Conservation (phyloP, 345 rosid species). For the Syzygium jambos region DNA sequence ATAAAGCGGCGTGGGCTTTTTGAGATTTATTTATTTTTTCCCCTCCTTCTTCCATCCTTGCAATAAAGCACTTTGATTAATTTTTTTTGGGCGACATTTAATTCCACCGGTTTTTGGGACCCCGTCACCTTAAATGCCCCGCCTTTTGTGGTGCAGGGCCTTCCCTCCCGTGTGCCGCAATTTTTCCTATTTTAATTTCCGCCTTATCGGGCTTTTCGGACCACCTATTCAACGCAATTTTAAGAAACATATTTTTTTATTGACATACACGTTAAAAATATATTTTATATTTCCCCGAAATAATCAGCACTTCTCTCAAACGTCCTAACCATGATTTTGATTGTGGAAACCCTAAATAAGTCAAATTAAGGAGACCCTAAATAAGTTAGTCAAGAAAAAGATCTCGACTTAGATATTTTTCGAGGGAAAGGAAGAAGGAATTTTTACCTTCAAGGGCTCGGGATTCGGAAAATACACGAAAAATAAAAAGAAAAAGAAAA, state of each 20-base stretch:
- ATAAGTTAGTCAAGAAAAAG: not conserved
- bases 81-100: not conserved
- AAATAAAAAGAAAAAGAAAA: too few species aligned
- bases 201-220: not conserved
- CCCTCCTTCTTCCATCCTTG: not conserved
- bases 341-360: too few species aligned
- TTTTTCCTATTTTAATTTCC: not conserved
- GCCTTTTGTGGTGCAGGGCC: not conserved
- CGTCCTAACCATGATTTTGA: too few species aligned
- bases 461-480: too few species aligned
- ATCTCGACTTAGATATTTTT: not conserved
- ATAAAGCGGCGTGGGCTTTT: not conserved
- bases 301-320: not conserved
- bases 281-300: not conserved
- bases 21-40: not conserved
- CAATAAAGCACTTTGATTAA: not conserved
- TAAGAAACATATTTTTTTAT: not conserved
- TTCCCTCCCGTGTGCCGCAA: not conserved
- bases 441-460: not conserved
- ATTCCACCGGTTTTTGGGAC: not conserved
- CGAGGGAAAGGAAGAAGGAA: not conserved
- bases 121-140: not conserved
- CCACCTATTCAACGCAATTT: not conserved
- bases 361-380: not conserved
- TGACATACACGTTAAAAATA: not conserved